Percentiles rank a stretch among this genome's conserved stretches.
These are phyloP conservation scores for Protea cynaroides DNA, from an alignment of 164 flowering plant genomes.

Conservation along the genomic window DNA sequence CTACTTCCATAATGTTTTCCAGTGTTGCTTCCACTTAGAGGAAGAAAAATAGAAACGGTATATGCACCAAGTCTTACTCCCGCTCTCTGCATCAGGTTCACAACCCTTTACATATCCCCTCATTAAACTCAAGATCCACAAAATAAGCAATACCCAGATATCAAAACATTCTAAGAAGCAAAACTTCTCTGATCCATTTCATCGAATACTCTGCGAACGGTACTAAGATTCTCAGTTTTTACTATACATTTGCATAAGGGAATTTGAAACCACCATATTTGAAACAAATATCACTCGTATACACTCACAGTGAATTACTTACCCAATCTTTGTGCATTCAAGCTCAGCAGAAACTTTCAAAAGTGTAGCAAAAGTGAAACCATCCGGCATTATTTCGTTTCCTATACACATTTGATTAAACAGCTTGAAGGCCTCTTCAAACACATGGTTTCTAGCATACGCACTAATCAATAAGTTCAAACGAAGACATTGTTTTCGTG, in stretches of 20 bases:
- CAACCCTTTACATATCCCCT: conserved; percentile 29
- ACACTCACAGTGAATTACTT: conserved; percentile 35
- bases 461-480: conserved; percentile 55
- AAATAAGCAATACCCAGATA: conserved; percentile 27
- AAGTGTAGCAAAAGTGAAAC: conserved; percentile 43
- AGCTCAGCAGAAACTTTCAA: conserved; percentile 39
- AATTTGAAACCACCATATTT: conserved; percentile 45
- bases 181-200: conserved; percentile 55
- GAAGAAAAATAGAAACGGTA: conserved; percentile 50
- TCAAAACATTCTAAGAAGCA: conserved; percentile 56
- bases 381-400: conserved; percentile 28
- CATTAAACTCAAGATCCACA: conserved; percentile 12
- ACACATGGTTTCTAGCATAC: conserved; percentile 30
- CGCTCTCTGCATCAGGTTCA: conserved; percentile 39
- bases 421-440: conserved; percentile 30
- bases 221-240: conserved; percentile 31
- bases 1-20: conserved; percentile 44
- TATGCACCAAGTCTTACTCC: conserved; percentile 50
- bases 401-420: conserved; percentile 37
- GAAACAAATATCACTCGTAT: conserved; percentile 30
- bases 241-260: conserved; percentile 54
- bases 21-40: conserved; percentile 25
- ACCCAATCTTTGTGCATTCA: conserved; percentile 30
- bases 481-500: conserved; percentile 28
- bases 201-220: conserved; percentile 43